Conservation (phyloP, 352 stramenopile species). For the Halophytophthora polymorphica region DNA sequence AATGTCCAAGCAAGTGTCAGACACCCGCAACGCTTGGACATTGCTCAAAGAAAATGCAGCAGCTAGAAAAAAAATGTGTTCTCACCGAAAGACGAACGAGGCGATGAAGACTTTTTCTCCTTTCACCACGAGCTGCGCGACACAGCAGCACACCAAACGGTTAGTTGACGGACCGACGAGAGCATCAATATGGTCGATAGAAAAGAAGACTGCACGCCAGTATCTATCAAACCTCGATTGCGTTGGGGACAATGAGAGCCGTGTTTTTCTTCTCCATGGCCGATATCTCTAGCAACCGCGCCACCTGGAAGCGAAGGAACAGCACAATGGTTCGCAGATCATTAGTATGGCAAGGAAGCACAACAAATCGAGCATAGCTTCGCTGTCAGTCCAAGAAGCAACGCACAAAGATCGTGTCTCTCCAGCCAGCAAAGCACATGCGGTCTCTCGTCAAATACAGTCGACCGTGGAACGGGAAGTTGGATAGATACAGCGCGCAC, state of each 20-base stretch:
- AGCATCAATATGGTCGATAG: background rate
- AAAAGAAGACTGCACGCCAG: too few relatives aligned
- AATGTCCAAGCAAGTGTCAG: background rate
- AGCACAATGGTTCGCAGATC: constrained; percentile 2
- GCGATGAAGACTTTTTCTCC: constrained; percentile 77
- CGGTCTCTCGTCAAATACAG: constrained; percentile 74
- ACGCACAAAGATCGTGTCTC: constrained; percentile 77
- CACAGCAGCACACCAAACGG: background rate
- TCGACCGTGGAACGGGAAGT: constrained; percentile 78
- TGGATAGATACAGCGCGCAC: constrained; percentile 74
- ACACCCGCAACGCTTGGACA: background rate
- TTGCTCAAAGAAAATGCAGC: constrained; percentile 5
- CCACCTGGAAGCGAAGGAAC: constrained; percentile 37
- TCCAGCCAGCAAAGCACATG: constrained; percentile 82
- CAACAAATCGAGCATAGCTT: background rate
- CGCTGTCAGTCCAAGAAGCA: background rate
- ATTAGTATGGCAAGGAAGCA: background rate
- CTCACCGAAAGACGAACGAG: constrained; percentile 81
- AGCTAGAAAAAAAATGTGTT: background rate
- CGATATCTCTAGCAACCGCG: constrained; percentile 70
- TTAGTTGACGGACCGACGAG: background rate
- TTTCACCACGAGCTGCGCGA: constrained; percentile 51
- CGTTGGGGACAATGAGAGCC: constrained; percentile 81
- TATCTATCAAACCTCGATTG: constrained; percentile 57
- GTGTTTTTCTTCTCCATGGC: constrained; percentile 85